These are phyloP conservation scores for Prunus yedoensis DNA, from an alignment of 331 rosid genomes.

Conservation along the genomic window DNA sequence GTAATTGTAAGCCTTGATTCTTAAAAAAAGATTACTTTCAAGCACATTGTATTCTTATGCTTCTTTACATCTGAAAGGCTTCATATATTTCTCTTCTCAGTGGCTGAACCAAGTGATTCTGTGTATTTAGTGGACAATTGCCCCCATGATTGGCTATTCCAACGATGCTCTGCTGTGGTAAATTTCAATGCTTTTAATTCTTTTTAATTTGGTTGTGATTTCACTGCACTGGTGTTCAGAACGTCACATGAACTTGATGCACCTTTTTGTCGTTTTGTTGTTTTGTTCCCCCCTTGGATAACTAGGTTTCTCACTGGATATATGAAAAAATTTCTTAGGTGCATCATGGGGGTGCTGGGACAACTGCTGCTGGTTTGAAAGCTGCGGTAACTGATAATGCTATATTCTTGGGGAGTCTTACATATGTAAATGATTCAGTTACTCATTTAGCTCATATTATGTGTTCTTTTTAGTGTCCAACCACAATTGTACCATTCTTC, in stretches of 20 bases:
- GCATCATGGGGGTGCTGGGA: conserved; percentile 98
- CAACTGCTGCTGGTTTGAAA: conserved; percentile 97
- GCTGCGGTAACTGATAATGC: conserved; percentile 59
- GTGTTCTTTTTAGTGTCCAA: conserved; percentile 63
- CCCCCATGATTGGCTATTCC: conserved; percentile 98
- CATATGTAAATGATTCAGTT: background rate
- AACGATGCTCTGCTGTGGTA: conserved; percentile 87
- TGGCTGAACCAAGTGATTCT: conserved; percentile 52
- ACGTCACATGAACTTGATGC: background rate
- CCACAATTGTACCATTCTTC: conserved; percentile 87
- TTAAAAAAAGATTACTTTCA: background rate
- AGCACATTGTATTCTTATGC: background rate
- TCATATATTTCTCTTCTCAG: conserved; percentile 47
- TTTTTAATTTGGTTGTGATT: conserved; percentile 2
- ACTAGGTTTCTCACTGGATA: background rate
- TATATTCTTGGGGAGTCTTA: conserved; percentile 8
- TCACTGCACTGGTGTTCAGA: background rate
- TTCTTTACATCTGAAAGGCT: background rate
- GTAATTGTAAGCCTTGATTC: conserved; percentile 62
- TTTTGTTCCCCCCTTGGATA: background rate
- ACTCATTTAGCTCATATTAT: conserved; percentile 20
- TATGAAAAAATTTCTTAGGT: conserved; percentile 43
- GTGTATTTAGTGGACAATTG: conserved; percentile 83
- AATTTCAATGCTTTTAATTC: conserved; percentile 12
- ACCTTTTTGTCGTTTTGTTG: background rate